phyloP scores from a whole-genome alignment of 345 rosid species.

The Brassica juncea region DNA sequence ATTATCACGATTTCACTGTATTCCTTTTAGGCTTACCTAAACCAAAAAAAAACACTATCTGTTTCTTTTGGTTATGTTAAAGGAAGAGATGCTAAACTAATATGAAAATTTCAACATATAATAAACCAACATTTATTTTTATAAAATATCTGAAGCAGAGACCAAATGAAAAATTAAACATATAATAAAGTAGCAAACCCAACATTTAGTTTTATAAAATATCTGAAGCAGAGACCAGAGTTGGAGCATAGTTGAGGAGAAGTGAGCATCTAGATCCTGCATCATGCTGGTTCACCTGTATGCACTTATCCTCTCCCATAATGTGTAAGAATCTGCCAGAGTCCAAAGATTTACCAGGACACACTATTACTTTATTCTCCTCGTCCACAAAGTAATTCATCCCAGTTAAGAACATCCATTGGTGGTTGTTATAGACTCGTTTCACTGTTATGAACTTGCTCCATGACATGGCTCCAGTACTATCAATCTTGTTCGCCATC shows the following conservation, averaged over 20 bases:
- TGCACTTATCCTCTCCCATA: background rate
- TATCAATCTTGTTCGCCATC: background rate
- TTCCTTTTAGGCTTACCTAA: background rate
- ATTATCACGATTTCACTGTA: background rate
- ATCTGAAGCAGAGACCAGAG: background rate
- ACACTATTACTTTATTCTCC: background rate
- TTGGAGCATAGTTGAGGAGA: background rate
- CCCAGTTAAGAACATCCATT: background rate
- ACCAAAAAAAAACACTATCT: background rate
- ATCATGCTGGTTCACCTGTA: background rate
- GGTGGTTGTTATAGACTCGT: background rate
- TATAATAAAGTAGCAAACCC: background rate
- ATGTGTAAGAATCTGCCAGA: background rate
- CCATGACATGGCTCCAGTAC: constrained; percentile 2
- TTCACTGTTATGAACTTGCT: background rate
- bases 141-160: background rate
- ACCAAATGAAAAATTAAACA: background rate
- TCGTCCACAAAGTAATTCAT: background rate
- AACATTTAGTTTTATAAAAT: background rate
- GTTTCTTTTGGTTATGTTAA: background rate
- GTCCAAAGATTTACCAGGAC: background rate
- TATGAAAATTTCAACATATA: background rate
- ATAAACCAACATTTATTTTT: background rate
- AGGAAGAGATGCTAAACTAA: background rate
- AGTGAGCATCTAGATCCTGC: background rate